These are phyloP conservation scores for Tricholoma sp. DNA, from an alignment of 768 basidiomycete genomes.

Conservation along the genomic window DNA sequence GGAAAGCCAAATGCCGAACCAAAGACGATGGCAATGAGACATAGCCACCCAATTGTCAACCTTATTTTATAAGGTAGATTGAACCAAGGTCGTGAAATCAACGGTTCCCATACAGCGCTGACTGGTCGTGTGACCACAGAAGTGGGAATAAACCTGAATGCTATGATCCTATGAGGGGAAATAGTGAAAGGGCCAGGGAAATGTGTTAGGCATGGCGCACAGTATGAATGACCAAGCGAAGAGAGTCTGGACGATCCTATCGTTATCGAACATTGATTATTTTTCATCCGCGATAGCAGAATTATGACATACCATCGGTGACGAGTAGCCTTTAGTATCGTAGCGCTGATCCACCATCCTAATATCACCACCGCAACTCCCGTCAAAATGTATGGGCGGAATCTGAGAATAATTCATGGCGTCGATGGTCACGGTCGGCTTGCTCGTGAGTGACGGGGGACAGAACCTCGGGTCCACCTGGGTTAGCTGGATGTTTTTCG, in stretches of 20 bases:
- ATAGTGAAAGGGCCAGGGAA: background rate
- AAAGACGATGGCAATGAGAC: slow-evolving; percentile 71
- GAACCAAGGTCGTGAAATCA: slow-evolving; percentile 66
- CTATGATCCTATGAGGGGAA: slow-evolving; percentile 50
- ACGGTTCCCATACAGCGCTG: slow-evolving; percentile 60
- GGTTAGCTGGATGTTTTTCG: slow-evolving; percentile 13
- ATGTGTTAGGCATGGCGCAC: slow-evolving; percentile 32
- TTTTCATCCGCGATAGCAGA: slow-evolving; percentile 2
- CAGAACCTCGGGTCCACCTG: slow-evolving; percentile 4
- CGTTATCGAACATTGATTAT: slow-evolving; percentile 6
- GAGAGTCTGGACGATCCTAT: slow-evolving; percentile 74
- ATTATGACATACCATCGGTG: slow-evolving; percentile 57
- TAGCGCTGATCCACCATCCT: slow-evolving; percentile 84
- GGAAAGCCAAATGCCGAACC: slow-evolving; percentile 85
- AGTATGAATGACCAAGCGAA: slow-evolving; percentile 81
- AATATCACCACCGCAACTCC: slow-evolving; percentile 58
- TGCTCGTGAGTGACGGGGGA: slow-evolving; percentile 5
- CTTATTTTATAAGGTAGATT: slow-evolving; percentile 44
- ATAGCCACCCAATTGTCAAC: slow-evolving; percentile 68
- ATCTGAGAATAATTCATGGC: slow-evolving; percentile 12
- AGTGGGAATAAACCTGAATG: slow-evolving; percentile 81
- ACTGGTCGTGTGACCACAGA: slow-evolving; percentile 68
- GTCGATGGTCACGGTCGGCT: background rate
- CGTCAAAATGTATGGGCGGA: slow-evolving; percentile 43
- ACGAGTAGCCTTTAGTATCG: slow-evolving; percentile 60